Evolutionary conservation across 495 filamentous ascomycete genomes (phyloP).

Genomic region (Immersiella caudata): DNA sequence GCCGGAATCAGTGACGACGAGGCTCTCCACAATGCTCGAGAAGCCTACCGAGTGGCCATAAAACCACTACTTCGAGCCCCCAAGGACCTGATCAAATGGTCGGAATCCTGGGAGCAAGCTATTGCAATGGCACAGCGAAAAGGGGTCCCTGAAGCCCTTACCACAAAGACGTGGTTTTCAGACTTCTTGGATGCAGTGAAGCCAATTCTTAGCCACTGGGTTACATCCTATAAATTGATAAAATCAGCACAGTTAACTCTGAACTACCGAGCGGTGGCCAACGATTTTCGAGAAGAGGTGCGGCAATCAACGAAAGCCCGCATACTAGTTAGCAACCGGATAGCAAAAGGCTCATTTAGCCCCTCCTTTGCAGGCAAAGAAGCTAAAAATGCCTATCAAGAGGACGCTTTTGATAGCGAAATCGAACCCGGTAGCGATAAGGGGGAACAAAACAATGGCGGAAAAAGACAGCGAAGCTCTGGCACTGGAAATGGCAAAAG

Average conservation of each 20-base stretch:
- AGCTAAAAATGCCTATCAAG: neutral
- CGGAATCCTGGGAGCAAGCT: slow-evolving; percentile 3
- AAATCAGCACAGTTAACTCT: slow-evolving; percentile 4
- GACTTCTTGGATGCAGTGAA: slow-evolving; percentile 14
- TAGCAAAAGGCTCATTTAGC: slow-evolving; percentile 7
- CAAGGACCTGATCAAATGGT: slow-evolving; percentile 14
- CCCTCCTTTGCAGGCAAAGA: slow-evolving; percentile 7
- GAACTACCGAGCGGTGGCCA: slow-evolving; percentile 1
- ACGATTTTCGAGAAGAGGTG: slow-evolving; percentile 11
- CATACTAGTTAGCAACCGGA: neutral
- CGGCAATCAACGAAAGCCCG: slow-evolving; percentile 3
- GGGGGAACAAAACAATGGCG: slow-evolving; percentile 13
- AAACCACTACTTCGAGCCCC: neutral
- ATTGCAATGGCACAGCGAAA: slow-evolving; percentile 7
- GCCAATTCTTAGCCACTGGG: slow-evolving; percentile 10
- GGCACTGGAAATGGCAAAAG: neutral
- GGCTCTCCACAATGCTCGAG: neutral
- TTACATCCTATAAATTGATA: slow-evolving; percentile 3
- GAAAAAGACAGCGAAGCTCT: neutral
- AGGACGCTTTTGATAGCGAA: slow-evolving; percentile 14
- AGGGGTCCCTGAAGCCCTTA: neutral
- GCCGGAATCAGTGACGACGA: neutral
- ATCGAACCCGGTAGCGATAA: neutral
- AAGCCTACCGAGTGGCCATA: neutral
- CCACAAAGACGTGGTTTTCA: neutral